These are phyloP conservation scores for Lactarius quietus DNA, from an alignment of 768 basidiomycete species.

Conservation along the genomic window DNA sequence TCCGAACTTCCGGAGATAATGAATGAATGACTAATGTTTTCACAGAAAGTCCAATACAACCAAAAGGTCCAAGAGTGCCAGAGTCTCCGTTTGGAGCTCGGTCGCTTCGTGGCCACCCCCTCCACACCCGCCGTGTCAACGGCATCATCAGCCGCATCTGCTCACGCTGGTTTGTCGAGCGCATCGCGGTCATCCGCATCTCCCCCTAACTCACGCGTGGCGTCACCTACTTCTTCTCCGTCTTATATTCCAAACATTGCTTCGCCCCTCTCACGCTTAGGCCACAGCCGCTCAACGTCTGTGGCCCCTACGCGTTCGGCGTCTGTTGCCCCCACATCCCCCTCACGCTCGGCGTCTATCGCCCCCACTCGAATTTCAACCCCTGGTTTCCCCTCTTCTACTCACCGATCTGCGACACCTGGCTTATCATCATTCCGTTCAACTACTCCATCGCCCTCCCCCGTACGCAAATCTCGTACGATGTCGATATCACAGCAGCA, in stretches of 20 bases:
- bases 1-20: not conserved
- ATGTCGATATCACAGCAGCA: slow-evolving; percentile 23
- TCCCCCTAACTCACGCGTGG: slow-evolving; percentile 26
- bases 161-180: slow-evolving; percentile 27
- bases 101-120: slow-evolving; percentile 23
- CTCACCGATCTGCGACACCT: slow-evolving; percentile 22
- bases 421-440: slow-evolving; percentile 15
- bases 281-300: slow-evolving; percentile 19
- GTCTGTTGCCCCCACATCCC: slow-evolving; percentile 20
- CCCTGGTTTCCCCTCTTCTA: slow-evolving; percentile 18
- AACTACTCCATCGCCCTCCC: slow-evolving; percentile 20
- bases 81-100: slow-evolving; percentile 27
- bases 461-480: slow-evolving; percentile 25
- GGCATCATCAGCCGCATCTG: slow-evolving; percentile 17
- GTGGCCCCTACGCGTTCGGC: slow-evolving; percentile 19
- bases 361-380: slow-evolving; percentile 18
- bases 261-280: slow-evolving; percentile 18
- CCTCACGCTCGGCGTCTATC: slow-evolving; percentile 18
- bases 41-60: slow-evolving; percentile 24
- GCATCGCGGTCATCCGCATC: slow-evolving; percentile 21
- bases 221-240: slow-evolving; percentile 24
- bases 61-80: slow-evolving; percentile 29
- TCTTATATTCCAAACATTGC: slow-evolving; percentile 15
- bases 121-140: slow-evolving; percentile 13
- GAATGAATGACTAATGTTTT: slow-evolving; percentile 11